Conservation (phyloP, 75 land plant species). For the Azolla pinnata region DNA sequence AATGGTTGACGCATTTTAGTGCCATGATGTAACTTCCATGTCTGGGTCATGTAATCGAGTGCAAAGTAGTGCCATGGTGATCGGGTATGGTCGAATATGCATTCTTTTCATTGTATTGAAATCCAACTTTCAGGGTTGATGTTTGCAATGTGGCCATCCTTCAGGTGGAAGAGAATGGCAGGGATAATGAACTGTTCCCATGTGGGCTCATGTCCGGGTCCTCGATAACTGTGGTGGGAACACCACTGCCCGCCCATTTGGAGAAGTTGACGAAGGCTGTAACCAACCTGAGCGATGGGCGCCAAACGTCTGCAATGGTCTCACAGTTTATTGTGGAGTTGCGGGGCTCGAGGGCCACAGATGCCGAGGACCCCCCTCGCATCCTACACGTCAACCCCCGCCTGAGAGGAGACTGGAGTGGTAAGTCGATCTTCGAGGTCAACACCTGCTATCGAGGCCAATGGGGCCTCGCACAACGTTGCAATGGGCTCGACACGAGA, state of each 20-base stretch:
- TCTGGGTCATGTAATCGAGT: no score
- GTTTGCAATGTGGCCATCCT: constrained; percentile 10
- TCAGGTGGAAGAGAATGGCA: no score
- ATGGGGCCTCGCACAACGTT: constrained; percentile 70
- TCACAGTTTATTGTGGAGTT: constrained; percentile 57
- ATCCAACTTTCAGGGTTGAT: no score
- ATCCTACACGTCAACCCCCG: constrained; percentile 61
- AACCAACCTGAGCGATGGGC: constrained; percentile 14
- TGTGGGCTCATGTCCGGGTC: constrained; percentile 61
- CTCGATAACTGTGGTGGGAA: constrained; percentile 50
- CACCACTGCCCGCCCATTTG: constrained; percentile 35
- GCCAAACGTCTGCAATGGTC: constrained; percentile 26
- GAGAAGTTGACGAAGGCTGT: constrained; percentile 29
- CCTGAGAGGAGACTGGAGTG: constrained; percentile 59
- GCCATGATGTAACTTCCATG: no score
- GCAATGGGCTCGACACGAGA: constrained; percentile 60
- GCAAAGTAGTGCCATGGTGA: no score
- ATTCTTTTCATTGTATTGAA: no score
- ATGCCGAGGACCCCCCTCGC: constrained; percentile 58
- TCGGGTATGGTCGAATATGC: no score
- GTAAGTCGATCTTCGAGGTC: constrained; percentile 50
- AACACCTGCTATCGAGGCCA: constrained; percentile 83
- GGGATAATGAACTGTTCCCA: no score
- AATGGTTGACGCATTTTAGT: no score
- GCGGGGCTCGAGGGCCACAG: constrained; percentile 43